Evolutionary conservation across 1,139 yeast genomes (phyloP).

Genomic region (Saccharomyces pastorianus): DNA sequence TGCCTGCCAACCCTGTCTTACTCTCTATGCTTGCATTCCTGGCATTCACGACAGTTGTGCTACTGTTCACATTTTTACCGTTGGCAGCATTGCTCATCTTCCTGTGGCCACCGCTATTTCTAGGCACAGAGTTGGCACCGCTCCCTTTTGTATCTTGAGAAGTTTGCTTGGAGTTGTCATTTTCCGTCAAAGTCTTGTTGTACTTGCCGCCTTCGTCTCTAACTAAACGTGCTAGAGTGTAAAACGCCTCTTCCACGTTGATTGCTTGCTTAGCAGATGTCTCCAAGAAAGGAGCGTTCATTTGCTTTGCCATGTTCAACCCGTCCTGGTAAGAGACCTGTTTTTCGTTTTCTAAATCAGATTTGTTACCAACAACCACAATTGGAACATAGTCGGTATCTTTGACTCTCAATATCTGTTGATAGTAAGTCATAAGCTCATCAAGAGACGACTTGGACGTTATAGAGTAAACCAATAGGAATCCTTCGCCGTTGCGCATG

Average conservation of each 20-base stretch:
- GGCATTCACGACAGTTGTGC: background rate
- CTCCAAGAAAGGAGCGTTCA: slow-evolving; percentile 76
- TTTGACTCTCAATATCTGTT: slow-evolving; percentile 80
- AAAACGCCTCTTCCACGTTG: slow-evolving; percentile 90
- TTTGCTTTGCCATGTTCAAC: slow-evolving; percentile 61
- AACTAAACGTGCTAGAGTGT: slow-evolving; percentile 60
- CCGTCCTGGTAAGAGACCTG: slow-evolving; percentile 81
- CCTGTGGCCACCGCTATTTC: background rate
- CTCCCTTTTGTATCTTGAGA: background rate
- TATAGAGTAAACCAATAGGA: slow-evolving; percentile 73
- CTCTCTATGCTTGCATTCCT: background rate
- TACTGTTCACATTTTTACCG: background rate
- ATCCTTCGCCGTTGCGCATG: slow-evolving; percentile 92
- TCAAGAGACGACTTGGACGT: slow-evolving; percentile 73
- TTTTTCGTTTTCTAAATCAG: slow-evolving; percentile 75
- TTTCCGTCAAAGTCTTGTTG: slow-evolving; percentile 12
- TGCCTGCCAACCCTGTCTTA: background rate
- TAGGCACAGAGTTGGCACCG: background rate
- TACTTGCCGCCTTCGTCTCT: slow-evolving; percentile 37
- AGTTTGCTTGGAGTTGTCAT: background rate
- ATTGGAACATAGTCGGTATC: slow-evolving; percentile 69
- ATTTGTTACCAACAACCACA: slow-evolving; percentile 68
- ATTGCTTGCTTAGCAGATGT: slow-evolving; percentile 89
- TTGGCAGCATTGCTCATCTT: background rate
- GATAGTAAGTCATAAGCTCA: slow-evolving; percentile 69